Conservation (phyloP, 1,139 yeast species). For the Kodamaea anthophila region DNA sequence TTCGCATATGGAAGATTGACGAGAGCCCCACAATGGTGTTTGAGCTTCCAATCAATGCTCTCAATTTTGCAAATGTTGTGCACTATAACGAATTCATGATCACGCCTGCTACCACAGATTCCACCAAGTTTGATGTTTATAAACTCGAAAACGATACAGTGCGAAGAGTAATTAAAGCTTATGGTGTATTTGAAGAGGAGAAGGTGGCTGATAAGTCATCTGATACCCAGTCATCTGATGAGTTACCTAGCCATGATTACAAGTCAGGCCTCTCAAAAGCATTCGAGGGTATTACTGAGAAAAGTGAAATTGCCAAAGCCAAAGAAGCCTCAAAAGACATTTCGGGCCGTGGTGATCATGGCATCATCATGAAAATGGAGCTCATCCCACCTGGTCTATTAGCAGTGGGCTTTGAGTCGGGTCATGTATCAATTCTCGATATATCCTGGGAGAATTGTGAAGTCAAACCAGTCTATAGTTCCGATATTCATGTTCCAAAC, state of each 20-base stretch:
- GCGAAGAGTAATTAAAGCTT: constrained; percentile 23
- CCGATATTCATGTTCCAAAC: constrained; percentile 39
- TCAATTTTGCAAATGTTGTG: constrained; percentile 52
- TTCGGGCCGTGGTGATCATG: constrained; percentile 33
- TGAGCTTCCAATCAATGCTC: constrained; percentile 49
- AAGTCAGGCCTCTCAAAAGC: not conserved
- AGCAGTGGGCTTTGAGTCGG: constrained; percentile 54
- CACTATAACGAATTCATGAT: constrained; percentile 24
- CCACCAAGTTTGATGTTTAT: constrained; percentile 51
- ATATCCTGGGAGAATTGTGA: too few species aligned
- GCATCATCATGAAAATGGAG: constrained; percentile 49
- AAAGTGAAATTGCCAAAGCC: not conserved
- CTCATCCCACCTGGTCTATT: constrained; percentile 23
- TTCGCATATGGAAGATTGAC: constrained; percentile 42
- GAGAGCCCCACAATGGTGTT: constrained; percentile 8
- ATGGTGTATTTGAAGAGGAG: constrained; percentile 14
- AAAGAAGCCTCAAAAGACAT: constrained; percentile 4
- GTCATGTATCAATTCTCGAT: constrained; percentile 40
- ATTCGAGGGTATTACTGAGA: not conserved
- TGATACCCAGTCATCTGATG: too few species aligned
- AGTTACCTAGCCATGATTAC: too few species aligned
- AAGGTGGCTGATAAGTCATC: not conserved
- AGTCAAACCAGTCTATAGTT: constrained; percentile 16
- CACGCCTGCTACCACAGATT: constrained; percentile 49
- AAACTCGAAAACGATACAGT: constrained; percentile 19